These are phyloP conservation scores for Kickxella alabastrina DNA, from an alignment of 192 early-diverging fungal genomes.

Conservation along the genomic window DNA sequence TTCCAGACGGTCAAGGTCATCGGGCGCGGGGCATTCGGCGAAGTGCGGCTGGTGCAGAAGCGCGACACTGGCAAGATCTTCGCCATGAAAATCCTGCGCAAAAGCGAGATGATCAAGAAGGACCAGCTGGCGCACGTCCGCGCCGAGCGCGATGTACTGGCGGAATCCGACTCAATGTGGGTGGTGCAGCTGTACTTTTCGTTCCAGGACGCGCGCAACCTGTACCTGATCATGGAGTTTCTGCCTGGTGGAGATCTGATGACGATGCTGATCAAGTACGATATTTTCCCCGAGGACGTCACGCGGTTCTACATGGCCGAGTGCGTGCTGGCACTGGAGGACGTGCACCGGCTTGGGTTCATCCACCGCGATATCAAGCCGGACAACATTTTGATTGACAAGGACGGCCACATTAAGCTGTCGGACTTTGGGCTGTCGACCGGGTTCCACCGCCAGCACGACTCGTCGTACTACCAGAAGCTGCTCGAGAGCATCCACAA, in stretches of 20 bases:
- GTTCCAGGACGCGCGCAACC: constrained; percentile 90
- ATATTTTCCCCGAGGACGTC: constrained; percentile 94
- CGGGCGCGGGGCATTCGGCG: constrained; percentile 98
- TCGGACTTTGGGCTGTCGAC: constrained; percentile 99
- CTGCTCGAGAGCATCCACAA: constrained; percentile 67
- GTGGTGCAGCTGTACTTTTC: constrained; percentile 98
- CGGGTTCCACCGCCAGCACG: constrained; percentile 98
- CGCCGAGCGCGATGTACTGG: constrained; percentile 96
- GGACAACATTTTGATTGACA: constrained; percentile 91
- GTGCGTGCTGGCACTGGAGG: constrained; percentile 86
- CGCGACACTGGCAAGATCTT: constrained; percentile 95
- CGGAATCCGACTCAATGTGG: constrained; percentile 95
- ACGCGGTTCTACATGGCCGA: constrained; percentile 99
- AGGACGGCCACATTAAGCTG: constrained; percentile 97
- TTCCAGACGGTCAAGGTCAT: constrained; percentile 97
- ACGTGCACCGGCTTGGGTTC: constrained; percentile 91
- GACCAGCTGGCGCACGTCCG: constrained; percentile 98
- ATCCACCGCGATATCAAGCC: constrained; percentile 91
- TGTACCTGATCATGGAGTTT: constrained; percentile 99
- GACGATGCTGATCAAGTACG: constrained; percentile 99
- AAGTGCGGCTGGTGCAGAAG: constrained; percentile 96
- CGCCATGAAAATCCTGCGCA: constrained; percentile 96
- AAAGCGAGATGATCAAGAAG: constrained; percentile 98
- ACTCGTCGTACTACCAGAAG: constrained; percentile 90
- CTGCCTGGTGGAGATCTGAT: constrained; percentile 98